These are phyloP conservation scores for Beta corolliflora DNA, from an alignment of 179 eudicot species.

Conservation along the genomic window DNA sequence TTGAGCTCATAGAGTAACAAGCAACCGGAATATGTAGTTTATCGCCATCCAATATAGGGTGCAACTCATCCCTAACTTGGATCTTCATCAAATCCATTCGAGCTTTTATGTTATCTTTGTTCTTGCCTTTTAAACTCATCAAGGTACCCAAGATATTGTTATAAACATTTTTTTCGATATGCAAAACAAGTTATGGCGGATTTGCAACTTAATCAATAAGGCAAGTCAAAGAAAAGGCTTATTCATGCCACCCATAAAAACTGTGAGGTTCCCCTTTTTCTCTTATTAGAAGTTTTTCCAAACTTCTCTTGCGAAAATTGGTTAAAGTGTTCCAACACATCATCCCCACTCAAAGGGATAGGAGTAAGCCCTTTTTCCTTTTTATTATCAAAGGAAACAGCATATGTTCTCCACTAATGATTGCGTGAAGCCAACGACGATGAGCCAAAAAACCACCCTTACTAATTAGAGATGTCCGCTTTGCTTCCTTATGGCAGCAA, in stretches of 20 bases:
- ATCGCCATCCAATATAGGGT: background rate
- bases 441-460: background rate
- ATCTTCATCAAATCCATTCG: background rate
- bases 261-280: background rate
- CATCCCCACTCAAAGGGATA: background rate
- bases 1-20: background rate
- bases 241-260: conserved; percentile 13
- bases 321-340: background rate
- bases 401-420: conserved; percentile 9
- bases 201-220: background rate
- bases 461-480: background rate
- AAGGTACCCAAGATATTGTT: background rate
- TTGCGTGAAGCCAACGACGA: background rate
- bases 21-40: background rate
- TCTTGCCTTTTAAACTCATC: conserved; percentile 17
- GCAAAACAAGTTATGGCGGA: conserved; percentile 12
- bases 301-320: background rate
- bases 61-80: background rate
- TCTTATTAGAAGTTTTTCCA: background rate
- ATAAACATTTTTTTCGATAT: conserved; percentile 17
- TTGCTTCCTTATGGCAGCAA: background rate
- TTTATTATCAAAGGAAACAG: too few species aligned
- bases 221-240: too few species aligned
- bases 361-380: background rate
- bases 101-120: background rate